phyloP scores from a whole-genome alignment of 208 protist species.

The Trypanosoma caninum region DNA sequence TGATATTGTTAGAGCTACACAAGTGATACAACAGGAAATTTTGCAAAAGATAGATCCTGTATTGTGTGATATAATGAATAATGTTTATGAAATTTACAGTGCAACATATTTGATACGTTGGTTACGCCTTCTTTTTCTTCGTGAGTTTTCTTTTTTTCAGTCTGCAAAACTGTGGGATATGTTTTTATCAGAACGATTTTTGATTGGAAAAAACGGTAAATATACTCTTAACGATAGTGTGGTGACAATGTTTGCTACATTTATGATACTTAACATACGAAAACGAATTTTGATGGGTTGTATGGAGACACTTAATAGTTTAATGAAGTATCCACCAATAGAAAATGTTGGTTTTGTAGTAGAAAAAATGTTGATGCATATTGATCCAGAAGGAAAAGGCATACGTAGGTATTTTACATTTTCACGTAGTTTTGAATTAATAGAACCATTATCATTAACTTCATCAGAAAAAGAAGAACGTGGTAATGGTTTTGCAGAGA shows the following conservation, averaged over 20 bases:
- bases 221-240: conserved; percentile 46
- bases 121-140: conserved; percentile 86
- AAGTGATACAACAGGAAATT: conserved; percentile 51
- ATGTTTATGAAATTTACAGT: conserved; percentile 66
- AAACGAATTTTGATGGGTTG: conserved; percentile 32
- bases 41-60: conserved; percentile 47
- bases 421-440: not conserved
- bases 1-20: conserved; percentile 40
- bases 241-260: conserved; percentile 45
- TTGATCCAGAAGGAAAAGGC: conserved; percentile 1
- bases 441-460: not conserved
- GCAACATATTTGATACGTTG: conserved; percentile 85
- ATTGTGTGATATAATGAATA: conserved; percentile 57
- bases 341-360: conserved; percentile 39
- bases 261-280: conserved; percentile 58
- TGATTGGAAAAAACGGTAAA: not conserved
- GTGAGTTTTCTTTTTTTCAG: conserved; percentile 75
- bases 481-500: not conserved
- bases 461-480: not conserved
- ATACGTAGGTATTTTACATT: conserved; percentile 17
- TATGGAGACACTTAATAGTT: conserved; percentile 36
- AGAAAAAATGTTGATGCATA: conserved; percentile 10
- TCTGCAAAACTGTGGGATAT: conserved; percentile 70
- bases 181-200: conserved; percentile 61
- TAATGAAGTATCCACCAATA: conserved; percentile 87